Evolutionary conservation across 805 yeast genomes (phyloP).

Genomic region (Isabelozyma gotoi): DNA sequence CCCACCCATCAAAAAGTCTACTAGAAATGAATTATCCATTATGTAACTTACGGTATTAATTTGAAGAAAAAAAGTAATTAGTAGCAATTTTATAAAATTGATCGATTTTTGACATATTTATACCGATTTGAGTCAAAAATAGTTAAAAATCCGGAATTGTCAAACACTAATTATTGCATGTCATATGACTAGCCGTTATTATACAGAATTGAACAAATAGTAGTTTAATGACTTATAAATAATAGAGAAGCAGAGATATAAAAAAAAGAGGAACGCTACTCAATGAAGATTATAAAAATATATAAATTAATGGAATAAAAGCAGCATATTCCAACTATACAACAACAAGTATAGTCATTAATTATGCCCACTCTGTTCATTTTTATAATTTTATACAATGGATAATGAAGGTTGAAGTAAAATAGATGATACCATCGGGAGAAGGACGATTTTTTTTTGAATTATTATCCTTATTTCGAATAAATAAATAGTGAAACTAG

Average conservation of each 20-base stretch:
- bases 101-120: neutral
- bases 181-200: too few relatives aligned
- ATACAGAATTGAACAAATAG: neutral
- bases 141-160: too few relatives aligned
- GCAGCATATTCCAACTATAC: too few relatives aligned
- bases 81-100: neutral
- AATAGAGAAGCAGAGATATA: neutral
- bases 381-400: neutral
- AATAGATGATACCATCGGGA: neutral
- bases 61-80: too few relatives aligned
- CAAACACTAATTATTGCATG: too few relatives aligned
- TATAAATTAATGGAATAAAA: neutral
- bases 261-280: neutral
- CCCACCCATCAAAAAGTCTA: constrained; percentile 91
- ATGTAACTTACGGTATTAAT: neutral
- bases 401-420: neutral
- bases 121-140: neutral
- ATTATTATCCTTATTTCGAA: neutral
- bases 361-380: neutral
- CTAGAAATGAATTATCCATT: constrained; percentile 10
- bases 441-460: too few relatives aligned
- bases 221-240: neutral
- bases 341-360: too few relatives aligned
- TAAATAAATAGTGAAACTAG: neutral
- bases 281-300: neutral